Percentiles rank a stretch among this genome's conserved stretches.
Evolutionary conservation across 371 early-diverging fungal genomes (phyloP).

Genomic region (Rhizopus microsporus): DNA sequence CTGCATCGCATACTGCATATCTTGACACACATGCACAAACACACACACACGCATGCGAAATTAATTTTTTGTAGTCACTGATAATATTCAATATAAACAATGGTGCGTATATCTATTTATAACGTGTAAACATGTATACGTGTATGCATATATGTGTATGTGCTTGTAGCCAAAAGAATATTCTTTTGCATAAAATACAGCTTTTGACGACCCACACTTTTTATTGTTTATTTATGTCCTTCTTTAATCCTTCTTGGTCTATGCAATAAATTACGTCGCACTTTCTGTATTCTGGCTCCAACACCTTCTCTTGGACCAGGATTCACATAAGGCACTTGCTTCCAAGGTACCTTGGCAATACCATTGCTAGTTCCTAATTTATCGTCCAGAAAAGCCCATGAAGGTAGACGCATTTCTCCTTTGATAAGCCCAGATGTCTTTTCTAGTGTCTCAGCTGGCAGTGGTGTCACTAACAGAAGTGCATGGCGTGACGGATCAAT

Average conservation of each 20-base stretch:
- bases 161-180: no score
- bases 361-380: slow-evolving; percentile 38
- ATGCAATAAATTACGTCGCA: slow-evolving; percentile 41
- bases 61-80: no score
- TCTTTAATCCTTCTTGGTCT: slow-evolving; percentile 16
- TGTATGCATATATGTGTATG: no score
- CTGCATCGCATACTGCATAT: no score
- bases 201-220: not conserved
- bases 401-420: slow-evolving; percentile 56
- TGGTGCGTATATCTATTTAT: no score
- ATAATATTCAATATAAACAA: no score
- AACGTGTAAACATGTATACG: no score
- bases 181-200: no score
- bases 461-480: slow-evolving; percentile 68
- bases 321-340: slow-evolving; percentile 50
- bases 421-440: slow-evolving; percentile 66
- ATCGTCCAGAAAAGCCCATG: slow-evolving; percentile 46
- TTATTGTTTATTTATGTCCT: not conserved
- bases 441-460: slow-evolving; percentile 46
- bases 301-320: slow-evolving; percentile 36
- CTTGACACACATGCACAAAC: no score
- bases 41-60: no score
- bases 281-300: slow-evolving; percentile 35
- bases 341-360: slow-evolving; percentile 53
- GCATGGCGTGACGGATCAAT: slow-evolving; percentile 63